A percentile compares a stretch with the other conserved stretches of the same genome.
phyloP scores from a whole-genome alignment of 805 yeast species.

The Candida golubevii region DNA sequence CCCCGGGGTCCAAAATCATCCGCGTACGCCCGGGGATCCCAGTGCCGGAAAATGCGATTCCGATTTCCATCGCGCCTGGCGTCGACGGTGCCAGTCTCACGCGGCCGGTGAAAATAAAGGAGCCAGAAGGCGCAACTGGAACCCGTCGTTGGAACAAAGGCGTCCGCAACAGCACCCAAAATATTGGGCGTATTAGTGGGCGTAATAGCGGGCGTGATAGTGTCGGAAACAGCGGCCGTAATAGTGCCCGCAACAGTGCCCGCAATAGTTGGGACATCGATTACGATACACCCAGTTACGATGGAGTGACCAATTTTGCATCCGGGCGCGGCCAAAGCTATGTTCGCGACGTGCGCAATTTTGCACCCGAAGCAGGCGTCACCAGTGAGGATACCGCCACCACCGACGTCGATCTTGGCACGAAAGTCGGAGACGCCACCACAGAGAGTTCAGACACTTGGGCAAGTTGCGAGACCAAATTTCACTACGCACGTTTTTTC shows the following conservation, averaged over 20 bases:
- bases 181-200: too few species aligned
- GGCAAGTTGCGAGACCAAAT: conserved; percentile 5
- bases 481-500: conserved; percentile 11
- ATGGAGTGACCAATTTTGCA: conserved; percentile 5
- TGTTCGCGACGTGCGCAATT: background rate
- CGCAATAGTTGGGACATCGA: background rate
- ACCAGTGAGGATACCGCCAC: background rate
- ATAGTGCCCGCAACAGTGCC: too few species aligned
- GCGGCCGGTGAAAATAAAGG: background rate
- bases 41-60: conserved; percentile 29
- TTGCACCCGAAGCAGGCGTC: background rate
- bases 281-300: conserved; percentile 3
- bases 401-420: background rate
- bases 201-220: too few species aligned
- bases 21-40: conserved; percentile 23
- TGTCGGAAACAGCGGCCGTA: too few species aligned
- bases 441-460: conserved; percentile 1
- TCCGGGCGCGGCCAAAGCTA: background rate
- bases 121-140: background rate
- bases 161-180: background rate
- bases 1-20: conserved; percentile 18
- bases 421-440: background rate
- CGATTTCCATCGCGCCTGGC: conserved; percentile 14
- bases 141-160: background rate
- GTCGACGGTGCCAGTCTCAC: background rate